Evolutionary conservation across 768 basidiomycete genomes (phyloP).

Genomic region (Lactarius psammicola): DNA sequence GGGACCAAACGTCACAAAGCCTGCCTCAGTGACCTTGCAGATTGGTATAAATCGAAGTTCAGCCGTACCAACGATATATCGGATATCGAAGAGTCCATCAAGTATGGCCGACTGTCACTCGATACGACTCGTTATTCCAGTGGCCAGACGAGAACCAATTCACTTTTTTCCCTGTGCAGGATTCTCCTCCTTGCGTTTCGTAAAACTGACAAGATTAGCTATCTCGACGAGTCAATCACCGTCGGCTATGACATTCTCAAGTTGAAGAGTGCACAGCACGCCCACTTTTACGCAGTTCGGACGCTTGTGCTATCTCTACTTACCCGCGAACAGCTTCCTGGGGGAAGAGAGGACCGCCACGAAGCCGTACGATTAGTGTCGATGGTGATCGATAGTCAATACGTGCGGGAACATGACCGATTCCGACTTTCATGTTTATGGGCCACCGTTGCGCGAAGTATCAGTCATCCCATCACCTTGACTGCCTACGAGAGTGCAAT

Average conservation of each 20-base stretch:
- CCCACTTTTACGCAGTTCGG: not conserved
- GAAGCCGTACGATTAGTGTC: not conserved
- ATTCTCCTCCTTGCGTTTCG: not conserved
- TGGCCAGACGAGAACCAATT: not conserved
- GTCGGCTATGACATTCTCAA: not conserved
- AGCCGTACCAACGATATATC: not conserved
- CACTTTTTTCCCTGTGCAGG: not conserved
- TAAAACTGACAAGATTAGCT: not conserved
- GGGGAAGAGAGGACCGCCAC: not conserved
- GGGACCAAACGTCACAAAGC: not conserved
- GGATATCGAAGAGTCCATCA: not conserved
- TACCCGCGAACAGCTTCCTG: not conserved
- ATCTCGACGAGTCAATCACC: constrained; percentile 2
- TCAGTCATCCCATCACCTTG: not conserved
- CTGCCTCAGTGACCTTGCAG: not conserved
- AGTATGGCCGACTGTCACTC: not conserved
- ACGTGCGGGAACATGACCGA: not conserved
- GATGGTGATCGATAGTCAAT: not conserved
- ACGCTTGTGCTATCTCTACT: not conserved
- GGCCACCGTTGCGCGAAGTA: not conserved
- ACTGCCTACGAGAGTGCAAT: not conserved
- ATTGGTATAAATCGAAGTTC: not conserved
- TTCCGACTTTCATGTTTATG: not conserved
- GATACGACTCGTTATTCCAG: not conserved
- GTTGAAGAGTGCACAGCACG: not conserved